Evolutionary conservation across 2,329 filamentous ascomycete genomes (phyloP), one percentile per base, ranked within the genome.

Genomic region (Penicillium nordicum): DNA sequence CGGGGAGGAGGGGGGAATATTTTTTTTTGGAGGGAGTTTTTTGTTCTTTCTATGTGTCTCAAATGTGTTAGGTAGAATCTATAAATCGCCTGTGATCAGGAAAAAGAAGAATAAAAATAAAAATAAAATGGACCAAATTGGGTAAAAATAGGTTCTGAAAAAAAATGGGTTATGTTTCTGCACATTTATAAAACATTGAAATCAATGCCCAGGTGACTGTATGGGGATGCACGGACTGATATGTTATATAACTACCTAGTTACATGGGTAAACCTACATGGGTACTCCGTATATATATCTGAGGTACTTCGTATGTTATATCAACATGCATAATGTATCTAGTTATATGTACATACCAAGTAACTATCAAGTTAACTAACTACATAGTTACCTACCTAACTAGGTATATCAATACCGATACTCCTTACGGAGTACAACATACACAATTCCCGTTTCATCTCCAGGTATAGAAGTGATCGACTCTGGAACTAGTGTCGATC

Each of bases 401-500:
- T n/a, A 18, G 18, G 18, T 18, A 18, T 18, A 27, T 10, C 5
- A n/a, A 21, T 32, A 30, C 29, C 7, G 14, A 23, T 21, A 21
- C 21, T 21, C 21, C 21, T 16, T 23, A 32, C 30, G 30, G 30
- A 25, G 23, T 43, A 32, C 18, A 18, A 18, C 18, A 18, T 18
- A 18, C 29, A 14, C 29, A 25, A 25, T 8, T 36, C 14, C 18
- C 25, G 44, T 34, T 47, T 47, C 44, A 47, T 25, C 3, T 9
- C 36, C 10, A 38, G 4, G 36, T 11, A 11, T 34, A 10, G 44
- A 47, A 34, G 21, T 56, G 63, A 66, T 65, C 60, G 57, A 49
- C 61, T 56, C 46, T 37, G 45, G 53, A 34, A 56, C 58, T 65
- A 64, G 58, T 58, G 64, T 53, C 59, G 62, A 66, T 67, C 64